Evolutionary conservation across 1,284 basidiomycete genomes (phyloP).

Genomic region (Phlebopus sp.): DNA sequence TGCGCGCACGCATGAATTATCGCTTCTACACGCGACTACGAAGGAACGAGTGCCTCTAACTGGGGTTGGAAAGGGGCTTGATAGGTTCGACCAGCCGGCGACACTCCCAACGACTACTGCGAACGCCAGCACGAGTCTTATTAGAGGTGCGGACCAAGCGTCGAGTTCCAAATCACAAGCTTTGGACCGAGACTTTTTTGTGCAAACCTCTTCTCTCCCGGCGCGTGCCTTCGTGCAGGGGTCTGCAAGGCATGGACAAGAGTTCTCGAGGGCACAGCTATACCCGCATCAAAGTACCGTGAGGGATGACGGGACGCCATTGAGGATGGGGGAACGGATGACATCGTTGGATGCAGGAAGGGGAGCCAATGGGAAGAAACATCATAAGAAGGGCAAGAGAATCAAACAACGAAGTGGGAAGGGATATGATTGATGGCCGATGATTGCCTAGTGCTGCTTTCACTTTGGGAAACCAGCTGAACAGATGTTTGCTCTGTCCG

Average conservation of each 20-base stretch:
- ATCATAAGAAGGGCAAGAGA: slow-evolving; percentile 83
- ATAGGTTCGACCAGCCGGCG: slow-evolving; percentile 58
- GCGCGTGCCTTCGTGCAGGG: slow-evolving; percentile 66
- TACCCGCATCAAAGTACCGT: slow-evolving; percentile 84
- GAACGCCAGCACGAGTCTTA: slow-evolving; percentile 15
- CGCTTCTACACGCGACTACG: slow-evolving; percentile 55
- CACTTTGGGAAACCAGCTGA: no score
- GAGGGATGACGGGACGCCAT: slow-evolving; percentile 68
- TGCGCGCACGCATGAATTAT: slow-evolving; percentile 61
- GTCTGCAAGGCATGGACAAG: slow-evolving; percentile 53
- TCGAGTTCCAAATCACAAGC: slow-evolving; percentile 56
- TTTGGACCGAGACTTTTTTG: slow-evolving; percentile 86
- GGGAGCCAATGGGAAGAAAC: slow-evolving; percentile 68
- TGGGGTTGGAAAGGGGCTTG: slow-evolving; percentile 77
- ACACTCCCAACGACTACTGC: slow-evolving; percentile 19
- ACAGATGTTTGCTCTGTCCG: no score
- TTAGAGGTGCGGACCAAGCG: slow-evolving; percentile 22
- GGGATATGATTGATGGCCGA: slow-evolving; percentile 69
- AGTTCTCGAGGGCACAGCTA: slow-evolving; percentile 59
- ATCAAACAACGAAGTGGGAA: slow-evolving; percentile 87
- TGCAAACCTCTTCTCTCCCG: slow-evolving; percentile 47
- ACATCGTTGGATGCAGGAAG: slow-evolving; percentile 44
- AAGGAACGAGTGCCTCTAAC: slow-evolving; percentile 87
- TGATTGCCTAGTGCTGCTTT: neutral
- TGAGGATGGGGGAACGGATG: slow-evolving; percentile 48